These are phyloP conservation scores for Acacia melanoxylon DNA, from an alignment of 306 rosid species.

Conservation along the genomic window DNA sequence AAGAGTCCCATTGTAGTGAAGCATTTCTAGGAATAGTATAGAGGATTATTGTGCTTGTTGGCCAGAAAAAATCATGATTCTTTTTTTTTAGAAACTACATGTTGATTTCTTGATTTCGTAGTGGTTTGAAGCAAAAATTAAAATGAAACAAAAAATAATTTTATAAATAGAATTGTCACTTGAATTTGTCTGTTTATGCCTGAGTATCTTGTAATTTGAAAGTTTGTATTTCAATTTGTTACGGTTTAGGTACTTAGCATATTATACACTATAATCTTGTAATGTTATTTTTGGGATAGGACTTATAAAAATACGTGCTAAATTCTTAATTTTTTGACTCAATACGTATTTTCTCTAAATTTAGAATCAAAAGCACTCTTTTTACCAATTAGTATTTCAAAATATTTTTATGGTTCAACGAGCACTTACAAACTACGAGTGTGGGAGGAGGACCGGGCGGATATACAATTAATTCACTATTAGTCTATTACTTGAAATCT, in stretches of 20 bases:
- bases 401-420: too few species aligned
- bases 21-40: background rate
- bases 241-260: background rate
- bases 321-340: background rate
- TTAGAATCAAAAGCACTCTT: background rate
- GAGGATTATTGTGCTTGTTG: background rate
- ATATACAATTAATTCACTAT: too few species aligned
- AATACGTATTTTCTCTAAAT: too few species aligned
- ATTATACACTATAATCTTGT: background rate
- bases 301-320: too few species aligned
- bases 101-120: background rate
- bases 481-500: background rate
- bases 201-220: background rate
- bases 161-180: background rate
- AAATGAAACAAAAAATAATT: background rate
- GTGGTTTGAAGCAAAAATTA: background rate
- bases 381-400: background rate
- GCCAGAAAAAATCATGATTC: background rate
- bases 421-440: background rate
- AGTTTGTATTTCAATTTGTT: background rate
- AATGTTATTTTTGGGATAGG: background rate
- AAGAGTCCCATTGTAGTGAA: slow-evolving; percentile 42
- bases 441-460: too few species aligned
- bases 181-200: background rate
- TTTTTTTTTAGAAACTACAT: background rate